Percentiles rank a stretch among this genome's conserved stretches.
These are phyloP conservation scores for Mycena albidolilacea DNA, from an alignment of 768 basidiomycete species.

Conservation along the genomic window DNA sequence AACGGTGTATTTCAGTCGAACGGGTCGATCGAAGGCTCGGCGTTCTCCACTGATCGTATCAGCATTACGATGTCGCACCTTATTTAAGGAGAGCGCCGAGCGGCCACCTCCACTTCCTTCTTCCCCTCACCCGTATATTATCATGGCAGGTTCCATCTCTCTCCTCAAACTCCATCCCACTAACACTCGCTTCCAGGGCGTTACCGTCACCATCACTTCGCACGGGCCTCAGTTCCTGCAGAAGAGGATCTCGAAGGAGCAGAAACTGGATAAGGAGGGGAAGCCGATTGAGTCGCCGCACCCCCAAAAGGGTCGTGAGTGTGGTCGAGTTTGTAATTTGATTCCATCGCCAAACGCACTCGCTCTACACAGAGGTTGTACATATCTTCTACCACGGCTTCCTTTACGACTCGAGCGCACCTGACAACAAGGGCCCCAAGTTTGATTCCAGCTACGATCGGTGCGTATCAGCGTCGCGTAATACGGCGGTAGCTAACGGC, in stretches of 20 bases:
- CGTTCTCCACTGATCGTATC: conserved; percentile 21
- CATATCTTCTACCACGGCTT: conserved; percentile 87
- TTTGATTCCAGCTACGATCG: conserved; percentile 88
- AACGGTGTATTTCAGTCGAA: conserved; percentile 12
- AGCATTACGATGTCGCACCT: conserved; percentile 1
- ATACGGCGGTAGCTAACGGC: conserved; percentile 31
- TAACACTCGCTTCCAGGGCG: conserved; percentile 67
- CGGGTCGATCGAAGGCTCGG: conserved; percentile 9
- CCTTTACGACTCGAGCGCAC: conserved; percentile 55
- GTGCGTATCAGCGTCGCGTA: conserved; percentile 59
- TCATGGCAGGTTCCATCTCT: conserved; percentile 9
- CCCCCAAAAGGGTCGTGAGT: conserved; percentile 81
- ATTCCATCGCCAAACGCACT: conserved; percentile 29
- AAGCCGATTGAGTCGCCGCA: conserved; percentile 75
- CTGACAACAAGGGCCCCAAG: conserved; percentile 55
- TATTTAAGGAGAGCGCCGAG: conserved; percentile 11
- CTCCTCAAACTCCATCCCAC: too few species aligned
- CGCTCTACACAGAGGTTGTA: conserved; percentile 68
- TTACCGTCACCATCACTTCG: conserved; percentile 69
- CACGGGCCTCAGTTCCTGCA: too few species aligned
- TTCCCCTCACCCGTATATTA: background rate
- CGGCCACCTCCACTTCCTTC: background rate
- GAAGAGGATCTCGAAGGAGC: too few species aligned
- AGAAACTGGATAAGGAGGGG: conserved; percentile 17
- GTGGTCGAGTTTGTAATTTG: background rate